Percentiles rank a stretch among this genome's conserved stretches.
Conservation (phyloP, 208 protist genomes). For the Wallacemonas rigidus region DNA sequence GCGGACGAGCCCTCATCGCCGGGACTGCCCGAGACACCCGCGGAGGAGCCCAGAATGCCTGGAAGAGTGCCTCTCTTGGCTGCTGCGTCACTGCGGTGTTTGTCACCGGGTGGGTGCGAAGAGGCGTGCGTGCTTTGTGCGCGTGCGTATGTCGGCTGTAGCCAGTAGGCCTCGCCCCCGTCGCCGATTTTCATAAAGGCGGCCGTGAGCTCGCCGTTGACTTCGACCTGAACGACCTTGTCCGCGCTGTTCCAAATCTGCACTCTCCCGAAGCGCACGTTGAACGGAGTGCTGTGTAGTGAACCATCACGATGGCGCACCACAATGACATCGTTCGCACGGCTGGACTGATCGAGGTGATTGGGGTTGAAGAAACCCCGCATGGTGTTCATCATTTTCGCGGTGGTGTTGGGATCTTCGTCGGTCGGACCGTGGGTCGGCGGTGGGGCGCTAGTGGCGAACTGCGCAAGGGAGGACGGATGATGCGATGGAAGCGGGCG, state of each 20-base stretch:
- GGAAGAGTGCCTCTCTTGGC: too few species aligned
- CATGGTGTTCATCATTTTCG: slow-evolving; percentile 76
- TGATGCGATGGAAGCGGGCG: too few species aligned
- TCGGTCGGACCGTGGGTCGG: neutral
- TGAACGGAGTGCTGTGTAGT: slow-evolving; percentile 94
- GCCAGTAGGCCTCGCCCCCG: slow-evolving; percentile 95
- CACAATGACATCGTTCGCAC: slow-evolving; percentile 98
- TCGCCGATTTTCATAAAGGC: slow-evolving; percentile 96
- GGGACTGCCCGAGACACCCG: neutral
- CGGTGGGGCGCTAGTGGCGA: neutral
- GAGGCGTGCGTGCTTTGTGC: too few species aligned
- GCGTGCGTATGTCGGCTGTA: slow-evolving; percentile 59
- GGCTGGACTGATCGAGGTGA: slow-evolving; percentile 83
- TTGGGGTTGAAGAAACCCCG: slow-evolving; percentile 77
- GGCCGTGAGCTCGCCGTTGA: slow-evolving; percentile 90
- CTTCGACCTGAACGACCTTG: slow-evolving; percentile 93
- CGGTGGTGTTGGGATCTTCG: neutral
- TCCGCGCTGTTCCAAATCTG: slow-evolving; percentile 90
- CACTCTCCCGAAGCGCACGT: slow-evolving; percentile 96
- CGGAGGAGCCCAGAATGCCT: neutral
- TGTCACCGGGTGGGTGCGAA: too few species aligned
- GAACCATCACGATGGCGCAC: slow-evolving; percentile 95
- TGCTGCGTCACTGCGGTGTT: too few species aligned
- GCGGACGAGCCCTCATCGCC: neutral
- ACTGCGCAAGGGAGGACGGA: neutral